Base-by-base conservation (phyloP, 805 yeast species). In the Pichia heedii region DNA sequence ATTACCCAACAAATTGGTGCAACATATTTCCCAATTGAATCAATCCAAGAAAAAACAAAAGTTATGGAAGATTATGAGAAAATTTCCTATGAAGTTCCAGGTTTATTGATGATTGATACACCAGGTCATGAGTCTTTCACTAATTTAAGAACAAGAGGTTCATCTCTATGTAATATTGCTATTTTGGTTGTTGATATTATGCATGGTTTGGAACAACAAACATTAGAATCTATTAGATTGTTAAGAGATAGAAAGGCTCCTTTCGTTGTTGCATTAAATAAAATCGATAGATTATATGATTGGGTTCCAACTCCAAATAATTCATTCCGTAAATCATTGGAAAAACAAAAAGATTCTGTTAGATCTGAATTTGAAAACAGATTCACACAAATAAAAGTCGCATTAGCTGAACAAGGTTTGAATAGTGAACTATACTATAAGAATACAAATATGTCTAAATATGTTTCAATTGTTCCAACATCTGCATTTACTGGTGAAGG, bases 101-200 rank as follows among this genome's bases (percentile, higher is more conserved):
- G 99, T 70, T 71, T 93, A 60, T 76, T 93, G 63, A 81, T 93
- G 54, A 93, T 93, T 57, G 99, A 93, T 71, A 93, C 99, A 2
- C 99, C 99, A 56, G 99, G 99, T 67, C 99, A 93, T 86, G 99
- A 93, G 76, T 89, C 97, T 48, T 93, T 93, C 77, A 79, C 96
- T 39, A 93, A 93, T 67, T 77, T 93, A 66, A 84, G 99, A 76
- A 78, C 96, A 37, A 88, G 99, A 76, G 99, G 99, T 76, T 90
- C 97, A 15, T 90, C 97, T 7, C 74, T 93, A 56, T 93, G 99
- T 87, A 93, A 93, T 74, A 93, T 93, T 69, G 99, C 99, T 61
- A 90, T 93, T 61, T 75, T 93, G 70, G 99, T 93, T 45, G 88
- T 93, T 57, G 99, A 93, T 67, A 90, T 93, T 59, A 93, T 89